Evolutionary conservation across 495 filamentous ascomycete species (phyloP).

Genomic region (Aspergillus biplanus): DNA sequence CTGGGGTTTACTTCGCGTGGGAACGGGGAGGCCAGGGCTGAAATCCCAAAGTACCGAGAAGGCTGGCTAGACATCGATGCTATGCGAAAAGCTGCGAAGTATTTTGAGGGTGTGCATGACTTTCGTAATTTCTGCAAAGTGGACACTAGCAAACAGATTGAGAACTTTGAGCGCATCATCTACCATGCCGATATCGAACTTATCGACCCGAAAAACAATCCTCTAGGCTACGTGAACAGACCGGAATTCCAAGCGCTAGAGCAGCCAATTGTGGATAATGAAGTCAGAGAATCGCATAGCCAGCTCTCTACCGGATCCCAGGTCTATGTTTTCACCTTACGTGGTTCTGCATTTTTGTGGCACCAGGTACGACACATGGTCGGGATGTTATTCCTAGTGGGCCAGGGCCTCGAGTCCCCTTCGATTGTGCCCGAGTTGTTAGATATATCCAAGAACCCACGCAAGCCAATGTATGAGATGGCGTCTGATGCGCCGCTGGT

Average conservation of each 20-base stretch:
- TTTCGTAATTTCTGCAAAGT: slow-evolving; percentile 97
- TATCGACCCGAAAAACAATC: slow-evolving; percentile 53
- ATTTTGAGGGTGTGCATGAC: slow-evolving; percentile 83
- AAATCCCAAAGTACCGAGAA: slow-evolving; percentile 42
- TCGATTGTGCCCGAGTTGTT: slow-evolving; percentile 72
- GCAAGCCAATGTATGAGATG: slow-evolving; percentile 84
- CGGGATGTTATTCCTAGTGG: slow-evolving; percentile 83
- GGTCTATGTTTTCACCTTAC: slow-evolving; percentile 82
- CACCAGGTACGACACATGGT: slow-evolving; percentile 96
- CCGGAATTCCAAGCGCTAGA: slow-evolving; percentile 40
- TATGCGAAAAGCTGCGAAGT: slow-evolving; percentile 80
- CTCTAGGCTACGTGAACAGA: slow-evolving; percentile 40
- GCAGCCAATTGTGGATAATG: slow-evolving; percentile 20
- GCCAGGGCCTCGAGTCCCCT: slow-evolving; percentile 82
- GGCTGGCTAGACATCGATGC: slow-evolving; percentile 79
- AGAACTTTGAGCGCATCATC: slow-evolving; percentile 77
- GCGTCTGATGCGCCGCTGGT: slow-evolving; percentile 87
- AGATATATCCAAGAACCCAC: slow-evolving; percentile 67
- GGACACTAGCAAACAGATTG: slow-evolving; percentile 82
- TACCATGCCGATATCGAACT: slow-evolving; percentile 76
- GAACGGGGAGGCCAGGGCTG: slow-evolving; percentile 21
- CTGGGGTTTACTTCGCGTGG: slow-evolving; percentile 37
- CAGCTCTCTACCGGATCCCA: slow-evolving; percentile 49
- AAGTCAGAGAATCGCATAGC: slow-evolving; percentile 24
- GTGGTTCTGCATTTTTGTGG: slow-evolving; percentile 95